These are phyloP conservation scores for Hypoxylon sp. DNA, from an alignment of 2,329 filamentous ascomycete species.

Conservation along the genomic window DNA sequence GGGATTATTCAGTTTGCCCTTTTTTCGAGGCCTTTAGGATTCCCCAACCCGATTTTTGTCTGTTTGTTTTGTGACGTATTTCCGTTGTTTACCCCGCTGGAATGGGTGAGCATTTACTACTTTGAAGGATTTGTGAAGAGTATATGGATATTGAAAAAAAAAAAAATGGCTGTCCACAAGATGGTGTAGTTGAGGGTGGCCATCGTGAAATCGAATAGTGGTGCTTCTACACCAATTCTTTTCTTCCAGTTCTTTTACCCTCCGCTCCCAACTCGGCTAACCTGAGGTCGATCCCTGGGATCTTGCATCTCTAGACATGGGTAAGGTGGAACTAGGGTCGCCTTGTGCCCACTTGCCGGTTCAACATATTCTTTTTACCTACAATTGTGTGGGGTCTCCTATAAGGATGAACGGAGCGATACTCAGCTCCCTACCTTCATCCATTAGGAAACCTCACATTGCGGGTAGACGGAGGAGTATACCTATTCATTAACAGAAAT, in stretches of 20 bases:
- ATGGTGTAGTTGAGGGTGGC: slow-evolving; percentile 8
- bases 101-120: slow-evolving; percentile 23
- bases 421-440: slow-evolving; percentile 23
- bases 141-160: too few species aligned
- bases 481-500: slow-evolving; percentile 12
- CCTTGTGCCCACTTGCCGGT: slow-evolving; percentile 22
- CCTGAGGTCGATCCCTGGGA: slow-evolving; percentile 34
- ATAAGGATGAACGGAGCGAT: slow-evolving; percentile 31
- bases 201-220: slow-evolving; percentile 28
- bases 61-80: slow-evolving; percentile 23
- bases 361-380: slow-evolving; percentile 16
- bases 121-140: too few species aligned
- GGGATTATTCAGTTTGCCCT: slow-evolving; percentile 25
- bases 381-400: slow-evolving; percentile 23
- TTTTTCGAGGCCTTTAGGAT: too few species aligned
- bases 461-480: slow-evolving; percentile 38
- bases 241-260: slow-evolving; percentile 33
- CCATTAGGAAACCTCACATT: slow-evolving; percentile 33
- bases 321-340: slow-evolving; percentile 1
- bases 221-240: slow-evolving; percentile 4
- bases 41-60: too few species aligned
- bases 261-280: slow-evolving; percentile 43
- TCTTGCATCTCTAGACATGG: slow-evolving; percentile 19
- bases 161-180: too few species aligned
- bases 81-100: slow-evolving; percentile 27